Evolutionary conservation across 352 stramenopile species (phyloP).

Genomic region (Elongisporangium undulatum): DNA sequence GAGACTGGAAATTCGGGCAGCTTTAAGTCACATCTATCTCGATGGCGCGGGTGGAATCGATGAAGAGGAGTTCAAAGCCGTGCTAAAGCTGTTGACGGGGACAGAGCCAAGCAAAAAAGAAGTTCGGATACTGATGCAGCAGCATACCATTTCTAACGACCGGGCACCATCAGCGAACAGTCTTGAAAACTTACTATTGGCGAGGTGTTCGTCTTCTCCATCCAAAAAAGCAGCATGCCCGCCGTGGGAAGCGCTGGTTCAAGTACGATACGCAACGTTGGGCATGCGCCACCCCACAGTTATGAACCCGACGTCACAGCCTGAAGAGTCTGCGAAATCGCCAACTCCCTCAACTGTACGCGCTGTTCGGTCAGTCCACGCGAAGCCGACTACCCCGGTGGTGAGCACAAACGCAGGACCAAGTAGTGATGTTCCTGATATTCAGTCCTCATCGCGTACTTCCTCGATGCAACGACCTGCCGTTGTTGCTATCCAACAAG

Average conservation of each 20-base stretch:
- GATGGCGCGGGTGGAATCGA: constrained; percentile 53
- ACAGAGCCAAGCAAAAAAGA: constrained; percentile 78
- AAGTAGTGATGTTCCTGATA: neutral
- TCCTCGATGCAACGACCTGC: neutral
- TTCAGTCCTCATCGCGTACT: neutral
- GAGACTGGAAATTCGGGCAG: constrained; percentile 66
- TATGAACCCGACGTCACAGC: neutral
- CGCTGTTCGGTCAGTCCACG: neutral
- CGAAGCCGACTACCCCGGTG: neutral
- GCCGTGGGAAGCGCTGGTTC: constrained; percentile 69
- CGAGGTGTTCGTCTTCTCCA: constrained; percentile 61
- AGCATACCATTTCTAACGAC: constrained; percentile 43
- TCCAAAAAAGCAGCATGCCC: constrained; percentile 67
- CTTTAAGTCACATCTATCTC: constrained; percentile 67
- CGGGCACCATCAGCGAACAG: constrained; percentile 45
- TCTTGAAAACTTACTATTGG: constrained; percentile 71
- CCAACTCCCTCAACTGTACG: neutral
- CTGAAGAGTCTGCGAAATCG: neutral
- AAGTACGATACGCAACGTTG: constrained; percentile 62
- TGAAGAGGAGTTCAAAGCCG: constrained; percentile 71
- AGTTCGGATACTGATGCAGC: constrained; percentile 53
- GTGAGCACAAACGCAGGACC: neutral
- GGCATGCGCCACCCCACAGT: neutral
- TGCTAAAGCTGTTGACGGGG: constrained; percentile 74
- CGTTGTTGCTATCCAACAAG: neutral